These are phyloP conservation scores for Amylostereum areolatum DNA, from an alignment of 1,284 basidiomycete species.

Conservation along the genomic window DNA sequence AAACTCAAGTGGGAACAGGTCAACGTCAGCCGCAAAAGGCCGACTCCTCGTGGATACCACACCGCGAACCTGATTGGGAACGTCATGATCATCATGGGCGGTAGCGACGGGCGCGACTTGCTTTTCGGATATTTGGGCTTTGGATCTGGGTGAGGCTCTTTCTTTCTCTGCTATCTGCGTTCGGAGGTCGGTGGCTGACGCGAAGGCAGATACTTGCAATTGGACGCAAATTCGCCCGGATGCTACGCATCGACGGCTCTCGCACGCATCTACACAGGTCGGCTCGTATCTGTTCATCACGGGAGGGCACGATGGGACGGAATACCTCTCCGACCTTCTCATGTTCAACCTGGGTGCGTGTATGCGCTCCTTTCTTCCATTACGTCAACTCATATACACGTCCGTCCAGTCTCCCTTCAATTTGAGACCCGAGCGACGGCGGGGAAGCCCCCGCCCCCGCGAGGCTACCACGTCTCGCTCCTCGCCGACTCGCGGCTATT, in stretches of 20 bases:
- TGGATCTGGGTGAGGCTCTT: conserved; percentile 67
- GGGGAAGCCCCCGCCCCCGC: conserved; percentile 66
- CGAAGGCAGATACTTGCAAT: conserved; percentile 50
- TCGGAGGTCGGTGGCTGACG: neutral
- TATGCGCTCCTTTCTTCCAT: neutral
- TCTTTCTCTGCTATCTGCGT: neutral
- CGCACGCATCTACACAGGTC: conserved; percentile 85
- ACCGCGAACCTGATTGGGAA: conserved; percentile 84
- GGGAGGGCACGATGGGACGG: conserved; percentile 80
- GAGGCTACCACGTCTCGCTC: conserved; percentile 81
- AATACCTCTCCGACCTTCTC: conserved; percentile 77
- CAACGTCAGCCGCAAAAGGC: conserved; percentile 43
- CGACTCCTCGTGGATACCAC: conserved; percentile 81
- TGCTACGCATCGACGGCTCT: conserved; percentile 65
- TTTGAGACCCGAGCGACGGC: conserved; percentile 57
- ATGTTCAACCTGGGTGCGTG: conserved; percentile 79
- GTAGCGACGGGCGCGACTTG: conserved; percentile 76
- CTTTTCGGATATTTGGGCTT: conserved; percentile 84
- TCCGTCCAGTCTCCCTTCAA: conserved; percentile 52
- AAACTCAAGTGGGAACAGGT: conserved; percentile 61
- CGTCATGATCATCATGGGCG: conserved; percentile 79
- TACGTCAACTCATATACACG: conserved; percentile 23
- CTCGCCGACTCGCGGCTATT: conserved; percentile 82
- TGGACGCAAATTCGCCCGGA: conserved; percentile 65
- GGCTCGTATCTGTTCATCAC: conserved; percentile 91